These are phyloP conservation scores for Diddensiella transvaalensis DNA, from an alignment of 805 yeast genomes.

Conservation along the genomic window DNA sequence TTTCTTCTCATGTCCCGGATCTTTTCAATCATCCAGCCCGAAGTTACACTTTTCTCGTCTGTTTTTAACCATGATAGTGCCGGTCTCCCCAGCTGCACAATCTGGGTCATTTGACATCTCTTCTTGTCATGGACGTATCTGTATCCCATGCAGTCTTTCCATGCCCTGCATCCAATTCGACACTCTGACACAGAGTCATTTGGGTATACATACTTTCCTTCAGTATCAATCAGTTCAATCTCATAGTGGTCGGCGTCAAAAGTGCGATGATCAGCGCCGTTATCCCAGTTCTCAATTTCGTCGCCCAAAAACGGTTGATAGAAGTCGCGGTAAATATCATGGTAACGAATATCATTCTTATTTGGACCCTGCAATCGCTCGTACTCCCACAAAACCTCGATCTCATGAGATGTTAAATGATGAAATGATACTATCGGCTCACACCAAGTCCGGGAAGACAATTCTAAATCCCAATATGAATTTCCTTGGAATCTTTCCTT, in stretches of 20 bases:
- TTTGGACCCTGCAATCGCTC: conserved; percentile 27
- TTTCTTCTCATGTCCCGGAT: conserved; percentile 27
- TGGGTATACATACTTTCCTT: conserved; percentile 11
- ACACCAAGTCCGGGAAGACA: conserved; percentile 28
- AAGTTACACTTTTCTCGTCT: conserved; percentile 11
- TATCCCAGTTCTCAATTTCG: conserved; percentile 21
- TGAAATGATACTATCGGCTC: conserved; percentile 33
- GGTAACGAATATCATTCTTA: conserved; percentile 17
- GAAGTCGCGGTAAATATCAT: conserved; percentile 23
- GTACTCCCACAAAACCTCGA: conserved; percentile 32
- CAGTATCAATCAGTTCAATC: conserved; percentile 2
- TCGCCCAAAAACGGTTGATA: conserved; percentile 17
- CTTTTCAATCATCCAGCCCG: conserved; percentile 35
- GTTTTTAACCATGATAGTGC: conserved; percentile 19
- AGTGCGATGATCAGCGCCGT: not conserved
- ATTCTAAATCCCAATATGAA: conserved; percentile 20
- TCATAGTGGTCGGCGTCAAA: conserved; percentile 5
- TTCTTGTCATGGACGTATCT: conserved; percentile 7
- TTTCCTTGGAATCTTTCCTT: conserved; percentile 33
- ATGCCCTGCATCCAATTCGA: conserved; percentile 10
- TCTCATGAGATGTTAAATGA: conserved; percentile 27
- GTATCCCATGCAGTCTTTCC: conserved; percentile 14
- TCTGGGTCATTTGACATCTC: conserved; percentile 7
- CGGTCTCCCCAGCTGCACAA: conserved; percentile 16
- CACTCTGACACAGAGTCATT: conserved; percentile 18